A percentile compares a stretch with the other conserved stretches of the same genome.
Evolutionary conservation across 495 filamentous ascomycete genomes (phyloP).

Genomic region (Tuber aestivum): DNA sequence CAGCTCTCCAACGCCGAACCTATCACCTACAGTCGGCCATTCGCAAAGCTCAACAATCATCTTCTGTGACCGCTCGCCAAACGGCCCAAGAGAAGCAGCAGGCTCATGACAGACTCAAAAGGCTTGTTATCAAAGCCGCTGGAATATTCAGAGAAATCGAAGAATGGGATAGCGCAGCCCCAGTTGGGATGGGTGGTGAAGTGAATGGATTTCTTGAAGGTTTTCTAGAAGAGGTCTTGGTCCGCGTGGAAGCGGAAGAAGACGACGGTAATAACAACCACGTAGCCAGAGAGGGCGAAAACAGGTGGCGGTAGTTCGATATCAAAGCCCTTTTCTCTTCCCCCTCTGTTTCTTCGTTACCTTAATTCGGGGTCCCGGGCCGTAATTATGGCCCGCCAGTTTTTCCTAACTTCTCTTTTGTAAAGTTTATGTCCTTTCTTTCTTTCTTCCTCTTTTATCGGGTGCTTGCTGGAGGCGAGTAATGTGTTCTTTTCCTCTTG

Average conservation of each 20-base stretch:
- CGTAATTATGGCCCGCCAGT: not conserved
- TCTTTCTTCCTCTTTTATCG: not conserved
- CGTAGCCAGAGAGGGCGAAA: conserved; percentile 24
- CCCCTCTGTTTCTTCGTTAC: not conserved
- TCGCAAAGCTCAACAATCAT: conserved; percentile 43
- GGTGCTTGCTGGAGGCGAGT: not conserved
- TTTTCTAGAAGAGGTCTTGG: conserved; percentile 89
- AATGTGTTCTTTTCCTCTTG: not conserved
- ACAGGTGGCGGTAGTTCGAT: conserved; percentile 20
- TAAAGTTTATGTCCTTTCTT: conserved; percentile 3
- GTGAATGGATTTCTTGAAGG: conserved; percentile 83
- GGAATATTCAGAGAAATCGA: conserved; percentile 81
- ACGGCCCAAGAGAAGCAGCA: conserved; percentile 60
- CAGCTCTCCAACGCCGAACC: conserved; percentile 74
- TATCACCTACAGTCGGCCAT: conserved; percentile 55
- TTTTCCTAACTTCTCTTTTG: conserved; percentile 1
- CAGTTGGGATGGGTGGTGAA: conserved; percentile 85
- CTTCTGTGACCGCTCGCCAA: conserved; percentile 32
- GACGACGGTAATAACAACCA: conserved; percentile 52
- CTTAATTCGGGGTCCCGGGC: not conserved
- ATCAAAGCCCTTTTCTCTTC: not conserved
- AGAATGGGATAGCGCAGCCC: conserved; percentile 69
- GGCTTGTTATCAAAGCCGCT: conserved; percentile 67
- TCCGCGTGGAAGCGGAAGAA: conserved; percentile 77
- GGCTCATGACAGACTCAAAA: conserved; percentile 73